phyloP scores from a whole-genome alignment of 805 yeast species.

The Monosporozyma unispora region DNA sequence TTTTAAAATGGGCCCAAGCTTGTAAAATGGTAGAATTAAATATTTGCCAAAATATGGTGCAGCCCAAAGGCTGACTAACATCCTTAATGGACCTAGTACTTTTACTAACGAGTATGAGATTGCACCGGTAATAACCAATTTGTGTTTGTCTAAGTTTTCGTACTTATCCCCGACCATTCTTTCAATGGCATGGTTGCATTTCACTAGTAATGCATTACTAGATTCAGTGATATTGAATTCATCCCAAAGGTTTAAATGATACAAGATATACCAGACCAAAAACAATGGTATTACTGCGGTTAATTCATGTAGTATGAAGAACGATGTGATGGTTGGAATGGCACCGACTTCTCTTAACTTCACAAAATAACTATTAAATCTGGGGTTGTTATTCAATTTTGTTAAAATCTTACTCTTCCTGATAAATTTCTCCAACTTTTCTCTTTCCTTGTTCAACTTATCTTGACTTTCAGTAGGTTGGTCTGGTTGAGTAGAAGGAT shows the following conservation, averaged over 20 bases:
- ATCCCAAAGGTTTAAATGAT: conserved; percentile 38
- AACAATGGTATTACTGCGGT: conserved; percentile 66
- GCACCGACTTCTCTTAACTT: conserved; percentile 26
- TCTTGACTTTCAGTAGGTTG: not conserved
- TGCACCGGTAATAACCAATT: conserved; percentile 60
- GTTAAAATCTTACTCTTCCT: conserved; percentile 21
- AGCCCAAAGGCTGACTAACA: conserved; percentile 27
- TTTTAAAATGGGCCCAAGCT: conserved; percentile 3
- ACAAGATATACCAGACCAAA: conserved; percentile 58
- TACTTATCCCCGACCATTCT: conserved; percentile 36
- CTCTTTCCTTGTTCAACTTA: not conserved
- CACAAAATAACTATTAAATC: conserved; percentile 19
- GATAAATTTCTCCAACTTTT: conserved; percentile 9
- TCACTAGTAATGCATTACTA: conserved; percentile 35
- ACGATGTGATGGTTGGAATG: conserved; percentile 41
- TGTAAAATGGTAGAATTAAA: conserved; percentile 15
- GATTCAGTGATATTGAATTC: conserved; percentile 11
- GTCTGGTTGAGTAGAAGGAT: too few relatives aligned
- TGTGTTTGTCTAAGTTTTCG: conserved; percentile 37
- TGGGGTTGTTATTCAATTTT: conserved; percentile 21
- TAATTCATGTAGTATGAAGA: conserved; percentile 61
- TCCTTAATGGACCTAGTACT: conserved; percentile 29
- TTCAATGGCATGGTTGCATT: conserved; percentile 51
- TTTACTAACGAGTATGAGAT: conserved; percentile 66
- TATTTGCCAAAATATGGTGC: conserved; percentile 27